phyloP scores from a whole-genome alignment of 148 eudicot species.

The Fagopyrum esculentum region DNA sequence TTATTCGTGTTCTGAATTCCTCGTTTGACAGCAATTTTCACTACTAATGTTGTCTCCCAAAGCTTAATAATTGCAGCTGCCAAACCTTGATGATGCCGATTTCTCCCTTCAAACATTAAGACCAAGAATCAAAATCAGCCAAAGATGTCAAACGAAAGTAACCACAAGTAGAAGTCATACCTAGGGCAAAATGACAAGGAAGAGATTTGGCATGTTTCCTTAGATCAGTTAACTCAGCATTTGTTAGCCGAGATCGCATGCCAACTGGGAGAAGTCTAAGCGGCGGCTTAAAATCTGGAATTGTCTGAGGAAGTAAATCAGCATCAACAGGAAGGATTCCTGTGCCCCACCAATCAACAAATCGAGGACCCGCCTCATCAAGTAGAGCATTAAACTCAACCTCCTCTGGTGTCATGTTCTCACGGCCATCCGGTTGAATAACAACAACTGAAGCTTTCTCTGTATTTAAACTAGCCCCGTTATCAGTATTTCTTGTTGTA shows the following conservation, averaged over 20 bases:
- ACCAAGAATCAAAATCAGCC: constrained; percentile 11
- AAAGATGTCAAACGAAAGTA: constrained; percentile 12
- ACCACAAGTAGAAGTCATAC: constrained; percentile 29
- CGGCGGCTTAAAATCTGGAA: constrained; percentile 84
- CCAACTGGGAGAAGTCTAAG: constrained; percentile 87
- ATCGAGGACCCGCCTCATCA: constrained; percentile 91
- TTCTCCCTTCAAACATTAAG: constrained; percentile 58
- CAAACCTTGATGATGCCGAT: constrained; percentile 95
- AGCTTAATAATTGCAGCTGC: constrained; percentile 84
- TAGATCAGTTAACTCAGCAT: constrained; percentile 77
- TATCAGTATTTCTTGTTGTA: constrained; percentile 14
- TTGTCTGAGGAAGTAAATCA: constrained; percentile 79
- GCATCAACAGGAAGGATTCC: constrained; percentile 94
- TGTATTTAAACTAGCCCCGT: constrained; percentile 19
- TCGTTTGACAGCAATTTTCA: constrained; percentile 97
- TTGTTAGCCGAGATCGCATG: constrained; percentile 67
- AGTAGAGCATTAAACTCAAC: constrained; percentile 56
- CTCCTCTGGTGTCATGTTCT: constrained; percentile 68
- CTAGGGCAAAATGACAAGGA: constrained; percentile 99
- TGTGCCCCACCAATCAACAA: constrained; percentile 99
- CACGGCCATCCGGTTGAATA: constrained; percentile 21
- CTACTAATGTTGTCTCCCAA: constrained; percentile 95
- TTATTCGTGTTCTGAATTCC: constrained; percentile 98
- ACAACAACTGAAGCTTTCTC: constrained; percentile 24
- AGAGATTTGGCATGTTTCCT: constrained; percentile 84